Evolutionary conservation across 345 rosid genomes (phyloP), one percentile per base, ranked within the genome.

Genomic region (Eucalyptus virginea): DNA sequence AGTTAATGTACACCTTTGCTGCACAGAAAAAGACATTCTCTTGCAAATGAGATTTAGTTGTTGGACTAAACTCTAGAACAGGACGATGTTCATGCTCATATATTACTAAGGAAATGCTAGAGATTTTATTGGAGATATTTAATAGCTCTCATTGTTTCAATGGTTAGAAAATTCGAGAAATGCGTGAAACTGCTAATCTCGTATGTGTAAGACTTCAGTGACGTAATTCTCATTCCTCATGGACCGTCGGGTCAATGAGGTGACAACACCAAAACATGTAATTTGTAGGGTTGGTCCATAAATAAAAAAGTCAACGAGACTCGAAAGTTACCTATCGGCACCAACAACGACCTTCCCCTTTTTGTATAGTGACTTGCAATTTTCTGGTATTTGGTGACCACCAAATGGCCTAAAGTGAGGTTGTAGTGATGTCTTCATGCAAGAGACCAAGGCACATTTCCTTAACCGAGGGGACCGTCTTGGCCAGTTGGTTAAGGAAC

Each of bases 171-270:
- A 26, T 60, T 60, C 0, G 8, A 6, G n/a, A 28, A 60, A 0
- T 2, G n/a, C 1, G 17, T 28, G 32, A 28, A 60, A 60, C 7
- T 60, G 1, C 14, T 12, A 28, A 60, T 60, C n/a, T 10, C 16
- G 7, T 62, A 62, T 30, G 18, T 62, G 69, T 28, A 3, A 62
- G 32, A 30, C 69, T 28, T 28, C 0, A 30, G 34, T 62, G 69
- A 62, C 2, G 17, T 14, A 30, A 62, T 62, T 12, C 69, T 6
- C 69, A 62, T 62, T 28, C 0, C 34, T 30, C 34, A 62, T 28
- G 17, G 6, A 62, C 18, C 2, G 0, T 28, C 12, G 2, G 4
- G 69, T 62, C 2, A 2, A 28, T 62, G 34, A 6, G 32, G 8
- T 62, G 34, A 62, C 32, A 14, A 1, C 69, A 60, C 32, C 69